Base-by-base conservation (phyloP, 441 rosid species). In the Euphorbia corollata region DNA sequence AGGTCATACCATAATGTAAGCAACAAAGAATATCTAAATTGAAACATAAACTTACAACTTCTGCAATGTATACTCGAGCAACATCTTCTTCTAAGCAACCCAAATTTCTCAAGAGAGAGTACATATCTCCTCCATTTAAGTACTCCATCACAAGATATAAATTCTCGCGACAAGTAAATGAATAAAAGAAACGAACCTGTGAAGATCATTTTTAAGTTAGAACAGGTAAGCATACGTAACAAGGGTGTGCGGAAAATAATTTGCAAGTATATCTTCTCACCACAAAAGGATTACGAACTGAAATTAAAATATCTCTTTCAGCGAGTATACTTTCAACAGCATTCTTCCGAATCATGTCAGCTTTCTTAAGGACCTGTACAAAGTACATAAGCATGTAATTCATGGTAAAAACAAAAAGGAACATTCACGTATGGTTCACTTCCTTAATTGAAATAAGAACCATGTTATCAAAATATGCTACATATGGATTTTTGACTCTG, bases 71-170 rank as follows among this genome's bases (percentile, higher is more conserved):
- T 64, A 95, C 89, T 51, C 99, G 95, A 73, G 96, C 96, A 81
- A 95, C 91, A 69, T 84, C 98, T 85, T 95, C 99, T 67, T 94
- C 88, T 80, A 94, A 82, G 86, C 99, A 94, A 77, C 99, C 98
- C 75, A 94, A 77, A 78, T 91, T 94, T 77, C 99, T 86, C 82
- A 94, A 78, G 77, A 94, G 76, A 24, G 99, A 94, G 82, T 91
- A 94, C 59, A 94, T 71, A 80, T 94, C 99, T 63, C 99, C 99
- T 75, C 99, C 99, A 78, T 94, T 94, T 77, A 94, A 77, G 78
- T 94, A 94, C 86, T 94, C 99, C 99, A 94, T 94, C 82, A 94
- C 99, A 78, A 94, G 97, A 79, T 94, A 94, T 80, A 94, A 84
- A 77, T 94, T 94, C 76, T 94, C 99, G 32, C 98, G 92, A 68